Evolutionary conservation across 2,329 filamentous ascomycete genomes (phyloP).

Genomic region (Aspergillus sojae): DNA sequence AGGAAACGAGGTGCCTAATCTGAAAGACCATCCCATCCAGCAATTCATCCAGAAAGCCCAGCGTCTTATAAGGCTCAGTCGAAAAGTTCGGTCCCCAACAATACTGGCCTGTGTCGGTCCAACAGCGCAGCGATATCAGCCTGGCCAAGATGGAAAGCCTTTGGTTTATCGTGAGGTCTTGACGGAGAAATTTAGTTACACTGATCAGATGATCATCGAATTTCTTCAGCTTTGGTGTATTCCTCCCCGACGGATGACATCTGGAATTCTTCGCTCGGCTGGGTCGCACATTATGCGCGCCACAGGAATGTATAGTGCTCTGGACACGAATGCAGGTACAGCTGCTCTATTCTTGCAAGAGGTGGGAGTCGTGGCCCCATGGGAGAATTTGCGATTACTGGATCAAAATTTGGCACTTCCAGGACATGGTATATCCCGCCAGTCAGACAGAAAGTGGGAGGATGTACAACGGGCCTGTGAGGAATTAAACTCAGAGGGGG

Average conservation of each 20-base stretch:
- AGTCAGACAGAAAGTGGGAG: slow-evolving; percentile 33
- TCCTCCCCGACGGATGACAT: slow-evolving; percentile 42
- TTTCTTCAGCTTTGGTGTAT: slow-evolving; percentile 58
- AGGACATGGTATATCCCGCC: slow-evolving; percentile 37
- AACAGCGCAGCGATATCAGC: slow-evolving; percentile 33
- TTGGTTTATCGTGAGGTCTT: slow-evolving; percentile 34
- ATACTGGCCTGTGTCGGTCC: slow-evolving; percentile 46
- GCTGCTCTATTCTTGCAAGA: slow-evolving; percentile 61
- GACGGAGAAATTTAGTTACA: slow-evolving; percentile 48
- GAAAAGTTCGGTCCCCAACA: slow-evolving; percentile 46
- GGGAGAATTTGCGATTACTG: slow-evolving; percentile 57
- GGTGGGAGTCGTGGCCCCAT: slow-evolving; percentile 62
- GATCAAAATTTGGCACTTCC: slow-evolving; percentile 58
- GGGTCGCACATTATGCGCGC: slow-evolving; percentile 59
- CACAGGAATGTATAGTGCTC: slow-evolving; percentile 56
- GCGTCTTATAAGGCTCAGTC: slow-evolving; percentile 44
- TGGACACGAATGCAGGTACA: slow-evolving; percentile 40
- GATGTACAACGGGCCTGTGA: slow-evolving; percentile 33
- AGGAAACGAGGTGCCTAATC: slow-evolving; percentile 25
- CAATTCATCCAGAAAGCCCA: slow-evolving; percentile 49
- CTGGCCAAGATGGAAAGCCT: slow-evolving; percentile 31
- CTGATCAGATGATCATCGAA: slow-evolving; percentile 57
- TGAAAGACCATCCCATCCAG: slow-evolving; percentile 42
- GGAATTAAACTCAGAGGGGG: slow-evolving; percentile 25
- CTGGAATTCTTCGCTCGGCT: slow-evolving; percentile 50